Evolutionary conservation across 257 asterid genomes (phyloP).

Genomic region (Lavandula angustifolia): DNA sequence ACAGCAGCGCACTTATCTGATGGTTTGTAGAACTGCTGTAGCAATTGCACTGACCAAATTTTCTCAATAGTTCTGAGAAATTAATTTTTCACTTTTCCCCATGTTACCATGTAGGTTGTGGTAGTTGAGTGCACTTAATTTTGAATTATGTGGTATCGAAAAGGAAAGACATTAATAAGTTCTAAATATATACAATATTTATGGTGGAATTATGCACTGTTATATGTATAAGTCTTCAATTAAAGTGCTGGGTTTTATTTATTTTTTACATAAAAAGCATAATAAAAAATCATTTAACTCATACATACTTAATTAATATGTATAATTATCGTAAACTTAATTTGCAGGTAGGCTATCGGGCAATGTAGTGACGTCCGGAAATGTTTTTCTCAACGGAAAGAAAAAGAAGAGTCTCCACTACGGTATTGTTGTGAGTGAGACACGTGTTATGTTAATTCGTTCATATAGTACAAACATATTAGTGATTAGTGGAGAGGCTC

Average conservation of each 20-base stretch:
- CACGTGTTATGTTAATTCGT: too few relatives aligned
- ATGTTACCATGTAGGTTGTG: conserved; percentile 24
- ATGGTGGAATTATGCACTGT: too few relatives aligned
- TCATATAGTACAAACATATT: too few relatives aligned
- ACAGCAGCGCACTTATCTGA: neutral
- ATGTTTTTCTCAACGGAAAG: conserved; percentile 63
- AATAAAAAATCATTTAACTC: too few relatives aligned
- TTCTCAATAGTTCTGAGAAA: neutral
- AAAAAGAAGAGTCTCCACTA: conserved; percentile 43
- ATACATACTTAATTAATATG: too few relatives aligned
- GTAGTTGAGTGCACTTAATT: conserved; percentile 36
- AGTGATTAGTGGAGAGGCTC: too few relatives aligned
- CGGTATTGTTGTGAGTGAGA: conserved; percentile 55
- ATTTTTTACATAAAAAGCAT: too few relatives aligned
- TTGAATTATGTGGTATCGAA: neutral
- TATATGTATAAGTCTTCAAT: too few relatives aligned
- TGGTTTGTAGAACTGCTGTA: neutral
- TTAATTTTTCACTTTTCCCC: neutral
- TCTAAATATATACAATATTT: too few relatives aligned
- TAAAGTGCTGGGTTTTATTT: too few relatives aligned
- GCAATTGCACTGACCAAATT: neutral
- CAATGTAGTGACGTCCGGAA: conserved; percentile 69
- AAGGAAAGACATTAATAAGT: too few relatives aligned
- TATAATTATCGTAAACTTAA: neutral
- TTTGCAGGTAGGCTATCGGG: conserved; percentile 70